A percentile compares a stretch with the other conserved stretches of the same genome.
These are phyloP conservation scores for Cladosporium sp. DNA, from an alignment of 2,329 filamentous ascomycete genomes.

Conservation along the genomic window DNA sequence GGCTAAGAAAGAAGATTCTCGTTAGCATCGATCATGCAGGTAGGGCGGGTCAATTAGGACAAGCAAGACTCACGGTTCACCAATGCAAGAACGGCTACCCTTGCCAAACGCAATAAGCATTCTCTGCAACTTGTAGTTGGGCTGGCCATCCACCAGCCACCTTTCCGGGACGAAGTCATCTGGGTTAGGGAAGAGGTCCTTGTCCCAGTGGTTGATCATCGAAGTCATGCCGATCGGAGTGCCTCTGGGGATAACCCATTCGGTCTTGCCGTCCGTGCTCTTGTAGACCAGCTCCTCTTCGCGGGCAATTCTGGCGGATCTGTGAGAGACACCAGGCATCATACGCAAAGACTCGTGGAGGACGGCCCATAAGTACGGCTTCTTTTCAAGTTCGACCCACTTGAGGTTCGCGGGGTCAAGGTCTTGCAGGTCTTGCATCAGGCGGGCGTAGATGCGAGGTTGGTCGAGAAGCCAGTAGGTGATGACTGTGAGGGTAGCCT, in stretches of 20 bases:
- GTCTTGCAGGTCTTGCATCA: slow-evolving; percentile 13
- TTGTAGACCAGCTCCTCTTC: slow-evolving; percentile 10
- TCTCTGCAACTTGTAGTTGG: slow-evolving; percentile 21
- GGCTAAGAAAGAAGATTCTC: slow-evolving; percentile 12
- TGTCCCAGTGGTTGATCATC: slow-evolving; percentile 25
- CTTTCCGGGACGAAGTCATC: slow-evolving; percentile 34
- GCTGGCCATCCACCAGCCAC: slow-evolving; percentile 26
- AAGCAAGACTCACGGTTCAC: slow-evolving; percentile 20
- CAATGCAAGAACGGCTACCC: slow-evolving; percentile 31
- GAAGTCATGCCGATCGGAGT: slow-evolving; percentile 28
- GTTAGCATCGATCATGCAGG: background rate
- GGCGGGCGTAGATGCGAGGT: slow-evolving; percentile 6
- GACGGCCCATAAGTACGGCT: slow-evolving; percentile 42
- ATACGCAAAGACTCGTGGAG: slow-evolving; percentile 43
- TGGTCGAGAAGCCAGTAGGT: slow-evolving; percentile 15
- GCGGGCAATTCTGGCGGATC: slow-evolving; percentile 5
- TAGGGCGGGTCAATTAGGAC: background rate
- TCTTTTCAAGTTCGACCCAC: slow-evolving; percentile 16
- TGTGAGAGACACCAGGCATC: slow-evolving; percentile 9
- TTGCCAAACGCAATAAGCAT: slow-evolving; percentile 33
- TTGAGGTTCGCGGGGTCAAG: slow-evolving; percentile 6
- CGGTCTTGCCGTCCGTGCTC: slow-evolving; percentile 5
- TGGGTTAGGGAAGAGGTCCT: slow-evolving; percentile 31
- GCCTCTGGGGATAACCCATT: slow-evolving; percentile 17
- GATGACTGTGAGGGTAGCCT: slow-evolving; percentile 9